Evolutionary conservation across 768 basidiomycete genomes (phyloP).

Genomic region (Pleurotus djamor): DNA sequence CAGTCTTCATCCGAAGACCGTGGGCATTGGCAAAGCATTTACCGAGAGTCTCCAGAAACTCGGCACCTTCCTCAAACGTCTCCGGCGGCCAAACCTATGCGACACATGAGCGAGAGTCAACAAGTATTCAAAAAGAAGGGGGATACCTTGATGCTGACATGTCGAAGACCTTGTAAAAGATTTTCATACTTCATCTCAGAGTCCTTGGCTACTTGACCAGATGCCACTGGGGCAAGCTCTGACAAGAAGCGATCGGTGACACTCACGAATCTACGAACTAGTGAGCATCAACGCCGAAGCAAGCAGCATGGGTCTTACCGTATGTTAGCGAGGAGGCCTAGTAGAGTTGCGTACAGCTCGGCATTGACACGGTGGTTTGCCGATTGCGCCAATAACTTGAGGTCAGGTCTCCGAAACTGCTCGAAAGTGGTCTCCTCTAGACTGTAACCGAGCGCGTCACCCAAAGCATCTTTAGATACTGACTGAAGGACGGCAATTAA

Average conservation of each 20-base stretch:
- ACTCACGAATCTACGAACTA: slow-evolving; percentile 66
- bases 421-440: slow-evolving; percentile 91
- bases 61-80: slow-evolving; percentile 89
- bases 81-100: slow-evolving; percentile 91
- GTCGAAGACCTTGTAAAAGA: slow-evolving; percentile 75
- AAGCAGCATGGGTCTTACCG: slow-evolving; percentile 46
- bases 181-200: slow-evolving; percentile 82
- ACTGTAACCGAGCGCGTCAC: slow-evolving; percentile 72
- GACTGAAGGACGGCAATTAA: slow-evolving; percentile 74
- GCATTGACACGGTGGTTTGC: slow-evolving; percentile 80
- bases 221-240: slow-evolving; percentile 72
- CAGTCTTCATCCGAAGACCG: slow-evolving; percentile 76
- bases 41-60: slow-evolving; percentile 83
- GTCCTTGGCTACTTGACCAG: slow-evolving; percentile 80
- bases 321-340: slow-evolving; percentile 80
- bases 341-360: slow-evolving; percentile 78
- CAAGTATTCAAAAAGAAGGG: neutral
- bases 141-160: slow-evolving; percentile 78
- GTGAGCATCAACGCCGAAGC: neutral
- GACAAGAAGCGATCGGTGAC: slow-evolving; percentile 90
- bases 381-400: slow-evolving; percentile 63
- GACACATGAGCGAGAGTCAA: slow-evolving; percentile 2
- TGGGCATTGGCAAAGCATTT: slow-evolving; percentile 84
- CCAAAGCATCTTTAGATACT: slow-evolving; percentile 74
- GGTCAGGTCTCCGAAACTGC: slow-evolving; percentile 71